These are phyloP conservation scores for Botrytis galanthina DNA, from an alignment of 2,329 filamentous ascomycete genomes.

Conservation along the genomic window DNA sequence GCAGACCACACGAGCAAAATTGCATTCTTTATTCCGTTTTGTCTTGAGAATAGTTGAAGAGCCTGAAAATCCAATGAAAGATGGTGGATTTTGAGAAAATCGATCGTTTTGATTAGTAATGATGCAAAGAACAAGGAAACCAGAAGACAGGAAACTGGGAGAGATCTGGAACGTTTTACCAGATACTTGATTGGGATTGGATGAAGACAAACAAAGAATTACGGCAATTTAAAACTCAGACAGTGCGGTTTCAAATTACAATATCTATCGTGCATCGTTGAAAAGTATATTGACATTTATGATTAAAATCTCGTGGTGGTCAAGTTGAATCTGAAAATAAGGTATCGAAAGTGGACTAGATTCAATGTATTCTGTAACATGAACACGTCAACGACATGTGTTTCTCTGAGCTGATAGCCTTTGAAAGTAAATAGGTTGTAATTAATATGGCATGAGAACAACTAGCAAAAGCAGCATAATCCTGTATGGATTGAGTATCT, in stretches of 20 bases:
- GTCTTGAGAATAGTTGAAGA: not conserved
- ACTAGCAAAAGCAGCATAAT: not conserved
- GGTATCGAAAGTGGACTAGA: not conserved
- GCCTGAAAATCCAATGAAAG: not conserved
- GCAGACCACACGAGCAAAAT: not conserved
- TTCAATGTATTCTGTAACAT: not conserved
- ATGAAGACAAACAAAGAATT: not conserved
- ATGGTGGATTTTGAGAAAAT: not conserved
- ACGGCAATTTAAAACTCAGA: not conserved
- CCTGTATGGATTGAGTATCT: not conserved
- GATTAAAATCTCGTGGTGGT: not conserved
- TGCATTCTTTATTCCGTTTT: not conserved
- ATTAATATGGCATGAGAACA: not conserved
- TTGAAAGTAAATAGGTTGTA: not conserved
- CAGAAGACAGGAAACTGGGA: not conserved
- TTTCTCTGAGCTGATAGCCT: not conserved
- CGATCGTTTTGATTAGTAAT: not conserved
- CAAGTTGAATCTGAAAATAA: not conserved
- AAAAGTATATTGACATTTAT: not conserved
- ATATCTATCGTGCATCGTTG: not conserved
- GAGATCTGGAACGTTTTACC: not conserved
- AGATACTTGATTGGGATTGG: not conserved
- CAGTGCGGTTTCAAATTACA: not conserved
- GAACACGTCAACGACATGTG: not conserved
- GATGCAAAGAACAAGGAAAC: not conserved